phyloP scores from a whole-genome alignment of 225 moss, liverwort and hornwort genomes.

The Anthoceros angustus region DNA sequence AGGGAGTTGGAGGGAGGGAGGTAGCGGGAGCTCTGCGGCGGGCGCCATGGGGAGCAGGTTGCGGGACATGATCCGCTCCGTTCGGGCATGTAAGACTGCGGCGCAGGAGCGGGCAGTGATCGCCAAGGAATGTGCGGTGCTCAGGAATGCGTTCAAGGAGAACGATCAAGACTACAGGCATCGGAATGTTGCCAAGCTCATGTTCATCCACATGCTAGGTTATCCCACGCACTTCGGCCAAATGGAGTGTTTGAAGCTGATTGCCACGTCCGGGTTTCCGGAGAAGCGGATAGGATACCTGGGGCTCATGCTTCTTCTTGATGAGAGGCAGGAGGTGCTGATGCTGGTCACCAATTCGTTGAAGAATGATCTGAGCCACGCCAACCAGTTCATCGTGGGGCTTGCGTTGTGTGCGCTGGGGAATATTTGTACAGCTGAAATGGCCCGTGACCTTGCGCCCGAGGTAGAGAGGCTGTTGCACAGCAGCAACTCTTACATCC shows the following conservation, averaged over 20 bases:
- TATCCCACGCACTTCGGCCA: constrained; percentile 58
- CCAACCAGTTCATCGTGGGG: constrained; percentile 79
- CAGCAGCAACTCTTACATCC: constrained; percentile 77
- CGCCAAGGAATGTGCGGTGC: constrained; percentile 41
- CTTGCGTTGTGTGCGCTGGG: constrained; percentile 62
- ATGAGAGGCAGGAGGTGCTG: constrained; percentile 53
- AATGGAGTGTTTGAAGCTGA: constrained; percentile 51
- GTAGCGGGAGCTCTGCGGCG: not conserved
- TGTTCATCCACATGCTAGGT: constrained; percentile 57
- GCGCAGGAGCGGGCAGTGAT: constrained; percentile 40
- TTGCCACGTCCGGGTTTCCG: constrained; percentile 39
- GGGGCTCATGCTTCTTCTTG: constrained; percentile 54
- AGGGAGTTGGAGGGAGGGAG: too few species aligned
- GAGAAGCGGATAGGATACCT: constrained; percentile 51
- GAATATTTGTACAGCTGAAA: constrained; percentile 12
- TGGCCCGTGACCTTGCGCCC: constrained; percentile 73
- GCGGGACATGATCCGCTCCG: constrained; percentile 42
- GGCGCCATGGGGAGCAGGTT: constrained; percentile 3
- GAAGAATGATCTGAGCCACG: constrained; percentile 44
- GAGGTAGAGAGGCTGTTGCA: constrained; percentile 69
- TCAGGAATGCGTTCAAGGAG: constrained; percentile 36
- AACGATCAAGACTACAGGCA: constrained; percentile 34
- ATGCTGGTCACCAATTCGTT: constrained; percentile 48
- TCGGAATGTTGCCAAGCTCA: constrained; percentile 55
- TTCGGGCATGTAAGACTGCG: constrained; percentile 44